phyloP scores from a whole-genome alignment of 1,284 basidiomycete species.

The Tranzscheliella williamsii region DNA sequence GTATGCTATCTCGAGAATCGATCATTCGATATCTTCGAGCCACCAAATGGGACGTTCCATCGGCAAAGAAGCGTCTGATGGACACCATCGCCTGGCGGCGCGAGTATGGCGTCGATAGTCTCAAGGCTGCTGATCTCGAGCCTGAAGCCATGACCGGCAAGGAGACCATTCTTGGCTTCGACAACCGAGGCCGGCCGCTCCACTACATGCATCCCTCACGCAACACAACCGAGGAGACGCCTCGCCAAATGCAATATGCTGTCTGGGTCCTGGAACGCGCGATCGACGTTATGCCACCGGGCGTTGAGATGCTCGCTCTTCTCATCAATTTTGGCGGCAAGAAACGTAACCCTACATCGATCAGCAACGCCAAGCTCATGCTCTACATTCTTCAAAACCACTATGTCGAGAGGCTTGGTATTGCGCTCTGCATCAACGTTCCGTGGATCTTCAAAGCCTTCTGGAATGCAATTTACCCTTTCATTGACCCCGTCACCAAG shows the following conservation, averaged over 20 bases:
- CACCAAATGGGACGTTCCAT: slow-evolving; percentile 60
- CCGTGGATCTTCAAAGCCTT: slow-evolving; percentile 50
- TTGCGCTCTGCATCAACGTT: slow-evolving; percentile 60
- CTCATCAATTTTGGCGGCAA: slow-evolving; percentile 55
- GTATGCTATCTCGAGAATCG: slow-evolving; percentile 56
- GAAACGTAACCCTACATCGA: slow-evolving; percentile 50
- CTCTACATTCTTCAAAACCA: slow-evolving; percentile 60
- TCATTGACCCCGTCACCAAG: slow-evolving; percentile 62
- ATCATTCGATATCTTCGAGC: slow-evolving; percentile 61
- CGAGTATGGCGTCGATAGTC: slow-evolving; percentile 61
- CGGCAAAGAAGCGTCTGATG: slow-evolving; percentile 58
- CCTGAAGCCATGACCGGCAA: slow-evolving; percentile 62
- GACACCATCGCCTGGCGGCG: slow-evolving; percentile 62
- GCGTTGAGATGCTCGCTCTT: slow-evolving; percentile 58
- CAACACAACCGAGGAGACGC: slow-evolving; percentile 55
- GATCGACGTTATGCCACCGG: slow-evolving; percentile 61
- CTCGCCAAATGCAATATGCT: slow-evolving; percentile 61
- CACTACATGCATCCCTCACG: slow-evolving; percentile 63
- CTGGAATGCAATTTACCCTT: slow-evolving; percentile 59
- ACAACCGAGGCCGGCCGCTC: slow-evolving; percentile 60
- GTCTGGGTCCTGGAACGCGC: slow-evolving; percentile 62
- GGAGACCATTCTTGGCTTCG: slow-evolving; percentile 61
- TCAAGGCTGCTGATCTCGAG: slow-evolving; percentile 52
- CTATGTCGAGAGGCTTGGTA: slow-evolving; percentile 61
- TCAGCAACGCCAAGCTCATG: slow-evolving; percentile 54